Percentiles rank a stretch among this genome's conserved stretches.
phyloP scores from a whole-genome alignment of 208 protist species.

The Trypanosoma avium region DNA sequence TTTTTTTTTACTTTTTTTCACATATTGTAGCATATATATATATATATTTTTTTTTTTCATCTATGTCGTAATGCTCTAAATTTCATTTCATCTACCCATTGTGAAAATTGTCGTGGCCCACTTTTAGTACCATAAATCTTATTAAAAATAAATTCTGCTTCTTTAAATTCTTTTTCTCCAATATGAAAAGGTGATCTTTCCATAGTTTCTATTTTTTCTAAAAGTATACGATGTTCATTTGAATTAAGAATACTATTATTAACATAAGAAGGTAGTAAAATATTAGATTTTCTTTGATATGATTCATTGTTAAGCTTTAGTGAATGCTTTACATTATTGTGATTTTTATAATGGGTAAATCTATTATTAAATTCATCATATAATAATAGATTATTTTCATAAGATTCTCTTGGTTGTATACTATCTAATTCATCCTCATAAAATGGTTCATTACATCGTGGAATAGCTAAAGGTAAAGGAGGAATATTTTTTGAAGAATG shows the following conservation, averaged over 20 bases:
- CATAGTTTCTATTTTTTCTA: conserved; percentile 38
- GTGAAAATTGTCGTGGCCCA: conserved; percentile 41
- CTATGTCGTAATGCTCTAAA: conserved; percentile 32
- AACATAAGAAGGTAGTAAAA: neutral
- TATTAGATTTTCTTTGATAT: neutral
- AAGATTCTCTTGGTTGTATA: neutral
- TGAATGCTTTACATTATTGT: too few relatives aligned
- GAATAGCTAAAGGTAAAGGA: neutral
- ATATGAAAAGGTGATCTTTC: conserved; percentile 25
- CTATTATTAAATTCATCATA: neutral
- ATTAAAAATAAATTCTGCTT: conserved; percentile 44
- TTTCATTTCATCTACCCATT: conserved; percentile 56
- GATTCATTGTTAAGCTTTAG: too few relatives aligned
- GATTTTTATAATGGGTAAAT: neutral
- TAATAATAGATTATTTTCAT: neutral
- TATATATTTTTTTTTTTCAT: conserved; percentile 4
- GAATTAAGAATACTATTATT: neutral
- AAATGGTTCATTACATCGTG: neutral
- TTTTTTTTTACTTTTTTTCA: too few relatives aligned
- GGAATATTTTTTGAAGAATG: neutral
- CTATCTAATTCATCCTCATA: neutral
- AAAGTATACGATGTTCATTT: conserved; percentile 30
- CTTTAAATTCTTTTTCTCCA: conserved; percentile 30
- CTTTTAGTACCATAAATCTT: conserved; percentile 45
- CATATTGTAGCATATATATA: too few relatives aligned